phyloP scores from a whole-genome alignment of 1,139 yeast genomes.

The Yamadazyma triangularis region DNA sequence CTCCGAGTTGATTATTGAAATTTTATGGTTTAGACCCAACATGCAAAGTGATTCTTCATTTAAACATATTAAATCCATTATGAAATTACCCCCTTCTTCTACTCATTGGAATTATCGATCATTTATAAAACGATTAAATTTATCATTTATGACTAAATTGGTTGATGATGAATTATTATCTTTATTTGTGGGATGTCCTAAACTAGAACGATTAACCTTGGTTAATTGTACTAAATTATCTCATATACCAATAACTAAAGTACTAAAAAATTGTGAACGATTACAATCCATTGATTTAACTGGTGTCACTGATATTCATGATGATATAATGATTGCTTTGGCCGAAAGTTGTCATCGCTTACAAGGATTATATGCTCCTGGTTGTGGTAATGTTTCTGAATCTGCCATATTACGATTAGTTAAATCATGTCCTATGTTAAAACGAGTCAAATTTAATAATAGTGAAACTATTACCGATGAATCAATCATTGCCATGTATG shows the following conservation, averaged over 20 bases:
- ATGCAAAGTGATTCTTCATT: slow-evolving; percentile 54
- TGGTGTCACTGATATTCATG: slow-evolving; percentile 67
- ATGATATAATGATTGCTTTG: slow-evolving; percentile 65
- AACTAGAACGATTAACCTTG: slow-evolving; percentile 79
- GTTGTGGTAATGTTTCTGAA: slow-evolving; percentile 68
- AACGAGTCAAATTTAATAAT: slow-evolving; percentile 77
- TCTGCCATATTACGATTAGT: slow-evolving; percentile 60
- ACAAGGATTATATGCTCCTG: slow-evolving; percentile 90
- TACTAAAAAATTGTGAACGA: slow-evolving; percentile 60
- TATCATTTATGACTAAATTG: slow-evolving; percentile 66
- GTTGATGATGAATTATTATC: slow-evolving; percentile 59
- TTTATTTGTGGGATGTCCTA: slow-evolving; percentile 62
- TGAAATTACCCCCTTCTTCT: slow-evolving; percentile 42
- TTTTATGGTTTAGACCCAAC: slow-evolving; percentile 87
- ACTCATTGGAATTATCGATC: slow-evolving; percentile 72
- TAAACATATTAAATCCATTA: slow-evolving; percentile 48
- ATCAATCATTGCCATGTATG: slow-evolving; percentile 60
- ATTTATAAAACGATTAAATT: slow-evolving; percentile 74
- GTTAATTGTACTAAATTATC: slow-evolving; percentile 73
- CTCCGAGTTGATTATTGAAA: slow-evolving; percentile 75
- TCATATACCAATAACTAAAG: slow-evolving; percentile 55
- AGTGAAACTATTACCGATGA: slow-evolving; percentile 65
- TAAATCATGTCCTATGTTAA: slow-evolving; percentile 64
- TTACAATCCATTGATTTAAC: slow-evolving; percentile 87
- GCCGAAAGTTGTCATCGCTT: slow-evolving; percentile 69